These are phyloP conservation scores for Claviceps digitariae DNA, from an alignment of 2,329 filamentous ascomycete species.

Conservation along the genomic window DNA sequence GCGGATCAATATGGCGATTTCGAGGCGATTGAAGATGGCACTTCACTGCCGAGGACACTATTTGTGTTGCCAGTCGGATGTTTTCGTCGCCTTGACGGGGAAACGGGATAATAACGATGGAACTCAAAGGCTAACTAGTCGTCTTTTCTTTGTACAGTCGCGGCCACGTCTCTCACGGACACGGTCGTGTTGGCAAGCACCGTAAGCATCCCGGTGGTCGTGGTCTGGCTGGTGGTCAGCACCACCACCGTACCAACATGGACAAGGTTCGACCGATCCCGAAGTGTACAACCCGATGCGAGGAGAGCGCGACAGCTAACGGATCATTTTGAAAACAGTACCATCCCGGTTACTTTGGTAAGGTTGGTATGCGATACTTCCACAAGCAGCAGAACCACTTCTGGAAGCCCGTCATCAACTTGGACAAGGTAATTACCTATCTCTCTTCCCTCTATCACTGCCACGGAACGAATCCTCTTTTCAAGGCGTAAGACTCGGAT, in stretches of 20 bases:
- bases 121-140: neutral
- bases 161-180: slow-evolving; percentile 95
- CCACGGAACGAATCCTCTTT: neutral
- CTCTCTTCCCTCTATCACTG: slow-evolving; percentile 2
- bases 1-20: neutral
- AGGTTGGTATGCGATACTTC: slow-evolving; percentile 93
- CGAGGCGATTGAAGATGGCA: slow-evolving; percentile 3
- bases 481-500: neutral
- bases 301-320: slow-evolving; percentile 14
- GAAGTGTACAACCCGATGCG: neutral
- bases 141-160: slow-evolving; percentile 41
- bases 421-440: slow-evolving; percentile 66
- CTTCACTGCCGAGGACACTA: slow-evolving; percentile 11
- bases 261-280: slow-evolving; percentile 58
- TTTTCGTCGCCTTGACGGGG: neutral
- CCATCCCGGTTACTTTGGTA: slow-evolving; percentile 99
- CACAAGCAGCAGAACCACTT: slow-evolving; percentile 91
- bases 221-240: slow-evolving; percentile 95
- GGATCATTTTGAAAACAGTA: slow-evolving; percentile 39
- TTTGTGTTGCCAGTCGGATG: slow-evolving; percentile 3
- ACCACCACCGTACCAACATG: slow-evolving; percentile 55
- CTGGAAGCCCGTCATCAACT: slow-evolving; percentile 98
- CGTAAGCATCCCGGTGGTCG: slow-evolving; percentile 77
- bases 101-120: neutral
- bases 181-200: slow-evolving; percentile 98